Conservation (phyloP, 2,329 filamentous ascomycete species). For the Exophiala sp. region DNA sequence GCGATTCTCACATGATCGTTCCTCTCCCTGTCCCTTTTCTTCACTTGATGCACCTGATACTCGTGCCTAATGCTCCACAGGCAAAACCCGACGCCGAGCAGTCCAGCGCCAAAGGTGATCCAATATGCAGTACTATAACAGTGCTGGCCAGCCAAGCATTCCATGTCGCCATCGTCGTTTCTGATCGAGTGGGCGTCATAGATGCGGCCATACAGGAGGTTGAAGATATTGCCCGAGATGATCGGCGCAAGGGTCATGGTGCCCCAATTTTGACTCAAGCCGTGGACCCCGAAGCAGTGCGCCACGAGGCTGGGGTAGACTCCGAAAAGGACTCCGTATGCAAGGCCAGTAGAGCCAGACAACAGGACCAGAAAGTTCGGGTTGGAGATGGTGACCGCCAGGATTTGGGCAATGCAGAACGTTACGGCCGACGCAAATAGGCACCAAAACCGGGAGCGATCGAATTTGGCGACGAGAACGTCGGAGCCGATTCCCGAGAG, state of each 20-base stretch:
- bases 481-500: slow-evolving; percentile 83
- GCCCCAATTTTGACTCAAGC: slow-evolving; percentile 92
- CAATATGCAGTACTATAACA: slow-evolving; percentile 81
- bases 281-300: slow-evolving; percentile 83
- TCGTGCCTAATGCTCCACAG: slow-evolving; percentile 40
- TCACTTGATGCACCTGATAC: slow-evolving; percentile 29
- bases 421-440: slow-evolving; percentile 69
- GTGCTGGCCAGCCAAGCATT: slow-evolving; percentile 68
- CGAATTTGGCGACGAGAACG: slow-evolving; percentile 72
- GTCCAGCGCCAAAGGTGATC: slow-evolving; percentile 49
- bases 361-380: slow-evolving; percentile 71
- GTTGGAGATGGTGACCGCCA: slow-evolving; percentile 67
- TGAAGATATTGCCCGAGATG: slow-evolving; percentile 84
- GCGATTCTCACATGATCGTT: slow-evolving; percentile 18
- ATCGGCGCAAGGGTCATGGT: slow-evolving; percentile 88
- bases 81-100: slow-evolving; percentile 18
- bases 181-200: slow-evolving; percentile 75
- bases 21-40: slow-evolving; percentile 14
- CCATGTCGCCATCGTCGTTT: slow-evolving; percentile 58
- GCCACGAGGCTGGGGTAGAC: slow-evolving; percentile 86
- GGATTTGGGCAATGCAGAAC: slow-evolving; percentile 73
- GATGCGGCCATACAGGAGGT: slow-evolving; percentile 77
- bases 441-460: slow-evolving; percentile 85
- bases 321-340: slow-evolving; percentile 89
- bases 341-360: slow-evolving; percentile 76